Evolutionary conservation across 768 basidiomycete species (phyloP), one percentile per base, ranked within the genome.

Genomic region (Galerina marginata): DNA sequence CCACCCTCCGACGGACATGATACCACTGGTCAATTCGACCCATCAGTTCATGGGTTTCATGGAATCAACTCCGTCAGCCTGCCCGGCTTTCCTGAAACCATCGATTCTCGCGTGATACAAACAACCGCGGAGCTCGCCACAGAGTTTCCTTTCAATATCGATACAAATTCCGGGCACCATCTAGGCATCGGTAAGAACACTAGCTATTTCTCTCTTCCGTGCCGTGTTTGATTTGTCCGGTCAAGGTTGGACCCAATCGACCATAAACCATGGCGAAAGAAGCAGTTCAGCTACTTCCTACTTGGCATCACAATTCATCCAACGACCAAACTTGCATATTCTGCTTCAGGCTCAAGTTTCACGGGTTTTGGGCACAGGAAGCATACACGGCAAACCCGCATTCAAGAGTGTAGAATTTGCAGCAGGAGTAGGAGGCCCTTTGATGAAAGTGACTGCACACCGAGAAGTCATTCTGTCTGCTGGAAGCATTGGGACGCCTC

Each of bases 391-490:
- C 12, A 36, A 39, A 10, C 55, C 54, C 7, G 16, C 33, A 4
- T 29, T 61, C 15, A 53, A 55, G 11, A 49, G 46, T 9, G 57
- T 51, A 10, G 65, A 66, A 40, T 66, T 64, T 49, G 58, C 62
- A 1, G 50, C 47, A 11, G 51, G 51, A 39, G 38, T 23, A 49
- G 50, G 26, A 51, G 55, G 72, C 55, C 75, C 76, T 37, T 66
- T 72, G 6, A 61, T 67, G 0, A 40, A 45, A 6, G 9, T 47
- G 14, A 54, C 52, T 9, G 58, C 58, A 65, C 15, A 23, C 48
- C 26, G 62, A 58, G 77, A 79, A 63, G 68, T 78, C 37, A 70
- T 79, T 39, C 68, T 79, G 2, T 77, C 76, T 2, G 75, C 77
- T 6, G 78, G 79, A 5, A 59, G 71, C 11, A 61, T 79, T 33